Conservation (phyloP, 2,329 filamentous ascomycete species). For the Epichloe scottii region DNA sequence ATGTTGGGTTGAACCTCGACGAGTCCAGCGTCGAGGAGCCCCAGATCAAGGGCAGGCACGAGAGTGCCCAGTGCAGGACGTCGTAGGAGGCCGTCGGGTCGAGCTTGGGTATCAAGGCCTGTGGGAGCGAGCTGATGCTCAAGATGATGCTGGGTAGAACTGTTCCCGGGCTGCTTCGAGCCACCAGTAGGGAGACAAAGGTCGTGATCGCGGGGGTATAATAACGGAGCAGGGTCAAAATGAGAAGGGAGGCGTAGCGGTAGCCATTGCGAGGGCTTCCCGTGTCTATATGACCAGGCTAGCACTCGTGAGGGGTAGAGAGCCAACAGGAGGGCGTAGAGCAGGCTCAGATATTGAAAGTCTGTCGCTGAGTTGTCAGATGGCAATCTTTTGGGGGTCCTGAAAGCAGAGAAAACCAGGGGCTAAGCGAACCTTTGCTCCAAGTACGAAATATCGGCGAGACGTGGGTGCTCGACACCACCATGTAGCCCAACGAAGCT, state of each 20-base stretch:
- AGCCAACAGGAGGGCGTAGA: constrained; percentile 28
- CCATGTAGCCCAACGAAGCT: constrained; percentile 32
- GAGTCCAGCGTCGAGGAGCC: constrained; percentile 9
- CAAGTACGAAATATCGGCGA: constrained; percentile 32
- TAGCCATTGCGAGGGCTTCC: constrained; percentile 23
- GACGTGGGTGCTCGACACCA: constrained; percentile 34
- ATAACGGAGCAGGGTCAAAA: constrained; percentile 86
- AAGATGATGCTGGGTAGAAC: constrained; percentile 75
- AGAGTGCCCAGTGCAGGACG: constrained; percentile 65
- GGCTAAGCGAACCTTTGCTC: constrained; percentile 29
- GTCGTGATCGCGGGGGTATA: constrained; percentile 76
- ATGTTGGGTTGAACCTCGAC: constrained; percentile 26
- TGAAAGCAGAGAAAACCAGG: background rate
- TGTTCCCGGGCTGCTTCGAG: constrained; percentile 44
- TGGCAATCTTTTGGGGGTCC: background rate
- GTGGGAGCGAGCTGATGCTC: constrained; percentile 63
- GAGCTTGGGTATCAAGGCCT: constrained; percentile 55
- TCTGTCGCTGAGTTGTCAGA: constrained; percentile 21
- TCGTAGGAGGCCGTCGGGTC: constrained; percentile 45
- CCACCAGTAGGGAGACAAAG: constrained; percentile 63
- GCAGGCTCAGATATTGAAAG: constrained; percentile 24
- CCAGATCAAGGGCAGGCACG: constrained; percentile 51
- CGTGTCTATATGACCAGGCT: constrained; percentile 31
- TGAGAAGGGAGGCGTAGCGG: constrained; percentile 49
- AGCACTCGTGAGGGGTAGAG: constrained; percentile 50